Evolutionary conservation across 225 moss, liverwort and hornwort genomes (phyloP).

Genomic region (Marchantia polymorpha): DNA sequence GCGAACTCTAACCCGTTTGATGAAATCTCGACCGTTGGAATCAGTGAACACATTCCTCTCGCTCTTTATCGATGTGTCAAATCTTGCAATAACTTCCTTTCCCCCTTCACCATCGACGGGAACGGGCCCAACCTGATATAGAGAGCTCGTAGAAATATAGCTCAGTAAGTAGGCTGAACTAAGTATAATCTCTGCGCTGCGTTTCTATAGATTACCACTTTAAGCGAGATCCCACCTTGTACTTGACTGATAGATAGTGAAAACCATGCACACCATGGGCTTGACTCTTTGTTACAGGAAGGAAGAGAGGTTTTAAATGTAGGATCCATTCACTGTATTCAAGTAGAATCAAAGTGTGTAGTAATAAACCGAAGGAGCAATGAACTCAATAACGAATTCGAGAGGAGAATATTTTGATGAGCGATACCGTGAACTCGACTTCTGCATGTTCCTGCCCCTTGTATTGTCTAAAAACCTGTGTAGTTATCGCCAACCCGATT

Average conservation of each 20-base stretch:
- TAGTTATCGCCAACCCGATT: neutral
- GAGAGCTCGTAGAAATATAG: neutral
- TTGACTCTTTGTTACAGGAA: no score
- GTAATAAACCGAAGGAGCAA: neutral
- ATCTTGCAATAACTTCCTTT: constrained; percentile 39
- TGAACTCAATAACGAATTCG: neutral
- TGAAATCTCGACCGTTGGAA: constrained; percentile 41
- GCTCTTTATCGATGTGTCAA: constrained; percentile 28
- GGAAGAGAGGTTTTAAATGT: neutral
- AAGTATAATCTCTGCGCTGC: neutral
- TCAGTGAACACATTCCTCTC: constrained; percentile 34
- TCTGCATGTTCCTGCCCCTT: constrained; percentile 37
- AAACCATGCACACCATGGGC: no score
- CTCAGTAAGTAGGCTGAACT: neutral
- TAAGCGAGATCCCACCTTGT: no score
- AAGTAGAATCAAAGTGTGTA: neutral
- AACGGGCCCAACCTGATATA: constrained; percentile 33
- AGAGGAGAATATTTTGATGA: neutral
- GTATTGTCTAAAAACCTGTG: constrained; percentile 32
- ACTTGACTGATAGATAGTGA: no score
- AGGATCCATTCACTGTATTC: neutral
- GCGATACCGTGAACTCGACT: constrained; percentile 35
- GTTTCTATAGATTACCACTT: neutral
- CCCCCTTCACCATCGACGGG: constrained; percentile 26
- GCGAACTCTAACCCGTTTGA: constrained; percentile 13